Percentiles rank a stretch among this genome's conserved stretches.
These are phyloP conservation scores for Chaetomiaceae sp. DNA, from an alignment of 2,329 filamentous ascomycete species.

Conservation along the genomic window DNA sequence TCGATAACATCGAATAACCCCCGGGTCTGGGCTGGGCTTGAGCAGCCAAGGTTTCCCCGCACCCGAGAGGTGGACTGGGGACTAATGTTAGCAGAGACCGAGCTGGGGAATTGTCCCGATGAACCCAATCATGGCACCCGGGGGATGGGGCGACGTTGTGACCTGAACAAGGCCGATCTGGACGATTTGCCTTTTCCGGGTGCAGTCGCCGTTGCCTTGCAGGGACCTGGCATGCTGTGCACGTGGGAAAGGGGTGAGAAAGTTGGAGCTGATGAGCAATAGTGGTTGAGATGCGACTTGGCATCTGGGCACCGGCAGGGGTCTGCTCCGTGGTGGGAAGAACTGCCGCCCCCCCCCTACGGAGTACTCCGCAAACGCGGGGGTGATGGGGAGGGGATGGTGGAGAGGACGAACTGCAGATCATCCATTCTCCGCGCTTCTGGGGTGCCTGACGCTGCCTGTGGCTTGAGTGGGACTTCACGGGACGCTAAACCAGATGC, in stretches of 20 bases:
- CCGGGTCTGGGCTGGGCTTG: neutral
- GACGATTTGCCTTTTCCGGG: constrained; percentile 11
- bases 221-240: constrained; percentile 2
- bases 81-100: neutral
- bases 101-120: neutral
- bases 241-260: constrained; percentile 2
- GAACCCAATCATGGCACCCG: neutral
- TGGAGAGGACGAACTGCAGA: neutral
- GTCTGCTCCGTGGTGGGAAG: neutral
- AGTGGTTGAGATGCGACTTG: constrained; percentile 4
- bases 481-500: neutral
- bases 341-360: constrained; percentile 12
- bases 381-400: neutral
- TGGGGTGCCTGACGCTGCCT: neutral
- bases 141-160: constrained; percentile 1
- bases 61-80: neutral
- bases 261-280: neutral
- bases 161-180: neutral
- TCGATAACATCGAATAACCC: neutral
- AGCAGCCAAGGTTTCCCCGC: constrained; percentile 10
- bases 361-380: constrained; percentile 16
- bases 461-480: neutral
- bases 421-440: neutral
- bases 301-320: neutral
- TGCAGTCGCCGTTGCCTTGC: constrained; percentile 4